phyloP scores from a whole-genome alignment of 2,329 filamentous ascomycete species.

The Monascus ruber region DNA sequence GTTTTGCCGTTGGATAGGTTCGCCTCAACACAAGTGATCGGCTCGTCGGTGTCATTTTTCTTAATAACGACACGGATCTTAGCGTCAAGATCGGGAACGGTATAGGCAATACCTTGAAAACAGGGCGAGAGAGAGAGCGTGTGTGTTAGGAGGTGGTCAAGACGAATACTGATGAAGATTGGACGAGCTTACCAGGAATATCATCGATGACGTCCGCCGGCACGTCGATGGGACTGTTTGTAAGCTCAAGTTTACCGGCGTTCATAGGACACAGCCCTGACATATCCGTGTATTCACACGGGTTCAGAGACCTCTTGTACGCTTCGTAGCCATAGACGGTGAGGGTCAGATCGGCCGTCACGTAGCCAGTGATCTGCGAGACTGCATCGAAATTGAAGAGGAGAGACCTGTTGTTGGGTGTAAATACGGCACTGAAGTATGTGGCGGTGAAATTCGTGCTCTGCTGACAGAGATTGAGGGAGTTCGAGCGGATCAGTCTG shows the following conservation, averaged over 20 bases:
- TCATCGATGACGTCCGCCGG: slow-evolving; percentile 44
- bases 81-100: slow-evolving; percentile 82
- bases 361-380: slow-evolving; percentile 71
- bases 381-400: slow-evolving; percentile 67
- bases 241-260: slow-evolving; percentile 64
- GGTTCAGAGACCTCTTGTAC: slow-evolving; percentile 57
- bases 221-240: slow-evolving; percentile 55
- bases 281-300: slow-evolving; percentile 55
- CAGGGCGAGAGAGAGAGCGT: too few species aligned
- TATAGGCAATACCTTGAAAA: slow-evolving; percentile 61
- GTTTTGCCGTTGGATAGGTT: slow-evolving; percentile 84
- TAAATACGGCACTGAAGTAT: slow-evolving; percentile 68
- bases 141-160: too few species aligned
- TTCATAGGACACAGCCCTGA: slow-evolving; percentile 83
- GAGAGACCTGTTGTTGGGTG: slow-evolving; percentile 55
- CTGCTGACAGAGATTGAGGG: slow-evolving; percentile 72
- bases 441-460: slow-evolving; percentile 80
- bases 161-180: too few species aligned
- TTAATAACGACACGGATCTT: slow-evolving; percentile 74
- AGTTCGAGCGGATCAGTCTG: slow-evolving; percentile 65
- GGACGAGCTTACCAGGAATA: slow-evolving; percentile 50
- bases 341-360: slow-evolving; percentile 64
- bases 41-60: slow-evolving; percentile 49
- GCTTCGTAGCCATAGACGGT: slow-evolving; percentile 73
- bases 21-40: slow-evolving; percentile 78